Evolutionary conservation across 331 rosid species (phyloP).

Genomic region (Acacia concinna): DNA sequence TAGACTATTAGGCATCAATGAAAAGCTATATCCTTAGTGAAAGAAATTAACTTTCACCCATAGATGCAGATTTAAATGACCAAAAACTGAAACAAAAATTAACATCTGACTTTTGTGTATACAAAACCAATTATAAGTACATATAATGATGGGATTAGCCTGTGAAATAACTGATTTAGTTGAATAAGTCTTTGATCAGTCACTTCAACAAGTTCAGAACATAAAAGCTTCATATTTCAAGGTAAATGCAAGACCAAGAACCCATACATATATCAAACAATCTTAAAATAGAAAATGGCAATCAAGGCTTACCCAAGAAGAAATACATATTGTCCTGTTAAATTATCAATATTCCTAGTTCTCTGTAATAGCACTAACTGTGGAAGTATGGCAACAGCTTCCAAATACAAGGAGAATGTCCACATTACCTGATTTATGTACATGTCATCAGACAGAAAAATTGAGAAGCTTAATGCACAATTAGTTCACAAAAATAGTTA

Average conservation of each 20-base stretch:
- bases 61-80: neutral
- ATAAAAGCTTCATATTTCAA: conserved; percentile 16
- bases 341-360: conserved; percentile 90
- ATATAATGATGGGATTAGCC: neutral
- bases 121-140: neutral
- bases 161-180: neutral
- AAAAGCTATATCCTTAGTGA: conserved; percentile 13
- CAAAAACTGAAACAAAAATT: neutral
- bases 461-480: conserved; percentile 1
- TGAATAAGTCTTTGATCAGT: conserved; percentile 12
- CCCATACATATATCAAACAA: neutral
- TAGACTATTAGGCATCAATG: neutral
- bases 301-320: conserved; percentile 70
- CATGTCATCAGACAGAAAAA: conserved; percentile 17
- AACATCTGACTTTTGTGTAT: neutral
- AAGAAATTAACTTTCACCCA: neutral
- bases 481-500: conserved; percentile 11
- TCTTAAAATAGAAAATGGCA: conserved; percentile 2
- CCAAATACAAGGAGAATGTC: conserved; percentile 85
- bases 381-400: conserved; percentile 94
- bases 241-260: conserved; percentile 19
- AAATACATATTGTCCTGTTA: conserved; percentile 87
- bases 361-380: conserved; percentile 81
- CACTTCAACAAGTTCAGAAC: conserved; percentile 18
- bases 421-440: conserved; percentile 68